phyloP scores from a whole-genome alignment of 768 basidiomycete genomes.

The Xerocomus brunneocitrinus region DNA sequence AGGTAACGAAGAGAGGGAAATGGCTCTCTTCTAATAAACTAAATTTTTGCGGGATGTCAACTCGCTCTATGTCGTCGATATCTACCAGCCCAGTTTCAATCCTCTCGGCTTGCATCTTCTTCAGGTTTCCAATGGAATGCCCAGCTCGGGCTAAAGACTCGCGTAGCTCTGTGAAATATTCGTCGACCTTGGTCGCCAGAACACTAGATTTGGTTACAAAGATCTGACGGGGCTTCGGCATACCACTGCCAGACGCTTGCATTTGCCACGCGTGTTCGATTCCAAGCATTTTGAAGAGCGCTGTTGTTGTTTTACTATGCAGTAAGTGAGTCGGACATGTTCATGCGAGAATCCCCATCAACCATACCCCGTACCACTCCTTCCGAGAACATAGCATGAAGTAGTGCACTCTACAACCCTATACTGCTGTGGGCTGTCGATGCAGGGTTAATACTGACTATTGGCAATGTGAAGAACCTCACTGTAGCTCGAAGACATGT shows the following conservation, averaged over 20 bases:
- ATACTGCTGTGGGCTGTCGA: slow-evolving; percentile 42
- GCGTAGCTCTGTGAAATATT: slow-evolving; percentile 53
- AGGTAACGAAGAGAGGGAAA: slow-evolving; percentile 69
- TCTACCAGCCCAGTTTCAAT: slow-evolving; percentile 33
- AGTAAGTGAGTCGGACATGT: background rate
- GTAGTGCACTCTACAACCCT: slow-evolving; percentile 53
- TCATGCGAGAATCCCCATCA: background rate
- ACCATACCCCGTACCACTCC: slow-evolving; percentile 69
- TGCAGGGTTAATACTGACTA: slow-evolving; percentile 11
- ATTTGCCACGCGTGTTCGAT: slow-evolving; percentile 54
- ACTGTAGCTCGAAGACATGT: slow-evolving; percentile 27
- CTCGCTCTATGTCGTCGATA: slow-evolving; percentile 23
- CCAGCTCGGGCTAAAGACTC: slow-evolving; percentile 38
- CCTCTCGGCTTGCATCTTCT: slow-evolving; percentile 19
- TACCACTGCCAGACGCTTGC: slow-evolving; percentile 15
- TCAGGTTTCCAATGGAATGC: slow-evolving; percentile 37
- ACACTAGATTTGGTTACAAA: slow-evolving; percentile 69
- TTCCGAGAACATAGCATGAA: slow-evolving; percentile 63
- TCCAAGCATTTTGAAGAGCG: slow-evolving; percentile 71
- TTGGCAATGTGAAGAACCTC: background rate
- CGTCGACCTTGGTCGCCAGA: slow-evolving; percentile 63
- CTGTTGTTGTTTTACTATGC: slow-evolving; percentile 66
- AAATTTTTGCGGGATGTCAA: slow-evolving; percentile 40
- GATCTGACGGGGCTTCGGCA: slow-evolving; percentile 55
- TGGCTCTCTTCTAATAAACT: slow-evolving; percentile 54